Evolutionary conservation across 371 early-diverging fungal species (phyloP).

Genomic region (Lichtheimia hyalospora): DNA sequence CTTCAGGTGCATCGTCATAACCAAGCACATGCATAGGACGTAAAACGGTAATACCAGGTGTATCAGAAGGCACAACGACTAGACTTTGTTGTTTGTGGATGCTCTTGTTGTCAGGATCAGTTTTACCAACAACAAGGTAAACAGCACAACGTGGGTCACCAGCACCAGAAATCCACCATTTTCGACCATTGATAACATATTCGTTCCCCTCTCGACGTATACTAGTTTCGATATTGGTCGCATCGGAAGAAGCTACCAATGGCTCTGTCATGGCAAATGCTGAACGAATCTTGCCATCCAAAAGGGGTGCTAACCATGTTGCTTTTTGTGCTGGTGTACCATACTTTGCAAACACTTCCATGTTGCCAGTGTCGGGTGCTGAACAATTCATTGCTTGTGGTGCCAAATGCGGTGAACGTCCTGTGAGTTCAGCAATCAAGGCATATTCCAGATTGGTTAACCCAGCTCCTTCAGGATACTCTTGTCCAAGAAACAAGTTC

Average conservation of each 20-base stretch:
- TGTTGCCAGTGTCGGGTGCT: constrained; percentile 98
- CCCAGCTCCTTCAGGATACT: constrained; percentile 81
- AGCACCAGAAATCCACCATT: constrained; percentile 97
- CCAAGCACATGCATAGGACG: constrained; percentile 90
- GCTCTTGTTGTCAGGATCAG: constrained; percentile 65
- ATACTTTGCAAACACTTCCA: constrained; percentile 97
- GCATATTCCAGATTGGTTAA: constrained; percentile 95
- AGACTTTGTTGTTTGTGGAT: constrained; percentile 88
- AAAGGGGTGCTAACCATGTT: constrained; percentile 81
- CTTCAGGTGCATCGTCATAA: constrained; percentile 95
- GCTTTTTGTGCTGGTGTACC: constrained; percentile 85
- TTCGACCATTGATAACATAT: constrained; percentile 89
- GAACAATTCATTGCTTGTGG: constrained; percentile 91
- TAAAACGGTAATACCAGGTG: constrained; percentile 84
- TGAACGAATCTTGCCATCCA: constrained; percentile 90
- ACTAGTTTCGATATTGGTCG: constrained; percentile 89
- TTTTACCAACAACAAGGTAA: constrained; percentile 88
- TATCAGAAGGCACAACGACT: constrained; percentile 85
- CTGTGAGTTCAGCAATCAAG: constrained; percentile 87
- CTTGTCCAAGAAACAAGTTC: constrained; percentile 89
- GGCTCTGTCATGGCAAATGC: constrained; percentile 99
- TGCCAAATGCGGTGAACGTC: constrained; percentile 71
- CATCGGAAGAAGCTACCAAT: constrained; percentile 92
- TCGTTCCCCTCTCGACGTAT: constrained; percentile 70
- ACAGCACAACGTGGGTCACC: constrained; percentile 92